Conservation (phyloP, 2,329 filamentous ascomycete genomes). For the Zasmidium cellare region DNA sequence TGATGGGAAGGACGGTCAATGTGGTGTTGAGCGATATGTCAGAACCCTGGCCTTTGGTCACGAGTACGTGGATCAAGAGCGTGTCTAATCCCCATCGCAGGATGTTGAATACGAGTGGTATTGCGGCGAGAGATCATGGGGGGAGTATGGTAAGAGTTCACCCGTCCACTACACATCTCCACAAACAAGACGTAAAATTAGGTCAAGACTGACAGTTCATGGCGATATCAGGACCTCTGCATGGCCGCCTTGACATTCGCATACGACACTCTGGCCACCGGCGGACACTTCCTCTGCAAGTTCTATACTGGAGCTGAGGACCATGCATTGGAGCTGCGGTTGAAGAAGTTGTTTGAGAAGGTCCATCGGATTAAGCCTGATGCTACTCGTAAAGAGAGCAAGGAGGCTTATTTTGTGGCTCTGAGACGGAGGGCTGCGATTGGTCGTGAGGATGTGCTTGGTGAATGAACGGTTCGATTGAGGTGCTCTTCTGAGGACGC, state of each 20-base stretch:
- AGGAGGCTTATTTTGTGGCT: conserved; percentile 83
- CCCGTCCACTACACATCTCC: no score
- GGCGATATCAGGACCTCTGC: conserved; percentile 73
- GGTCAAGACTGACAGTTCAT: background rate
- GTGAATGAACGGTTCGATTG: conserved; percentile 17
- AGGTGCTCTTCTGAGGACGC: no score
- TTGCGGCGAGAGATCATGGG: conserved; percentile 80
- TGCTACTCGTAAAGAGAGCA: conserved; percentile 72
- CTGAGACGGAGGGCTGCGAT: conserved; percentile 63
- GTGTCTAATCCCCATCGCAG: conserved; percentile 94
- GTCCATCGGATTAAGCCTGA: conserved; percentile 90
- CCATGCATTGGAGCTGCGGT: conserved; percentile 69
- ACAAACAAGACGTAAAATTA: background rate
- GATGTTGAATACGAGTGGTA: conserved; percentile 99
- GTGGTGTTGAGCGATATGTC: conserved; percentile 99
- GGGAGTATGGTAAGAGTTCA: conserved; percentile 79
- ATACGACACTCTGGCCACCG: conserved; percentile 75
- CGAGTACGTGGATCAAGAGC: conserved; percentile 78
- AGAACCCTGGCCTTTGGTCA: conserved; percentile 85
- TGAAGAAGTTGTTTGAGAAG: conserved; percentile 74
- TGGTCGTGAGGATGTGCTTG: conserved; percentile 45
- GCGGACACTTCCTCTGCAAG: conserved; percentile 94
- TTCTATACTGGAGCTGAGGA: conserved; percentile 94
- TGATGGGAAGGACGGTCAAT: conserved; percentile 67
- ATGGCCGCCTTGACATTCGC: conserved; percentile 80